These are phyloP conservation scores for Chamaecyparis obtusa DNA, from an alignment of 75 land plant species.

Conservation along the genomic window DNA sequence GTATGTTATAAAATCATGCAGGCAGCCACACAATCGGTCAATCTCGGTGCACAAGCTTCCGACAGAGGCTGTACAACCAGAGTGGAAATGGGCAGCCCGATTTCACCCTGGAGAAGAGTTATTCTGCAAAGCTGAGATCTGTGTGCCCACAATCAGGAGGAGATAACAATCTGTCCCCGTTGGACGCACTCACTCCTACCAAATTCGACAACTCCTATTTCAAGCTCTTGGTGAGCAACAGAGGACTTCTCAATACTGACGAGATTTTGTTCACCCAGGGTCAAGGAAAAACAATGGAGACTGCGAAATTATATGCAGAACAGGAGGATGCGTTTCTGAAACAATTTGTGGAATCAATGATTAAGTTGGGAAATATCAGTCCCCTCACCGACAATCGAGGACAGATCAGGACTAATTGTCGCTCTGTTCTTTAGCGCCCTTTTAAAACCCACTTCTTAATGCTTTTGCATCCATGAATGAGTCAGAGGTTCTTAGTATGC, in stretches of 20 bases:
- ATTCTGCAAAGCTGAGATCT: conserved; percentile 30
- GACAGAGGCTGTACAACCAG: conserved; percentile 72
- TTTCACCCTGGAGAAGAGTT: conserved; percentile 34
- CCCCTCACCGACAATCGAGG: conserved; percentile 58
- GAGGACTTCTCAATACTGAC: conserved; percentile 64
- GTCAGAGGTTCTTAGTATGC: no score
- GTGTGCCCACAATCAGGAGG: conserved; percentile 66
- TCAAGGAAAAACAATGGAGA: conserved; percentile 18
- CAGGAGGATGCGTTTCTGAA: conserved; percentile 45
- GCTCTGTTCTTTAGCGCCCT: conserved; percentile 16
- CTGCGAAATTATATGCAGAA: conserved; percentile 56
- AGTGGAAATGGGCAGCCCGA: conserved; percentile 60
- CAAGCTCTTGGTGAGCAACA: conserved; percentile 42
- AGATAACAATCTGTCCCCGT: conserved; percentile 48
- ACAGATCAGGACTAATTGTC: conserved; percentile 75
- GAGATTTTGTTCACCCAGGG: conserved; percentile 37
- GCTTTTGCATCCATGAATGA: no score
- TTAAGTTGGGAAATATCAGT: conserved; percentile 62
- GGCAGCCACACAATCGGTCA: conserved; percentile 83
- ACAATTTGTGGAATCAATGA: conserved; percentile 63
- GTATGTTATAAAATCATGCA: conserved; percentile 10
- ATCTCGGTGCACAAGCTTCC: conserved; percentile 68
- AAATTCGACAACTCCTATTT: conserved; percentile 79
- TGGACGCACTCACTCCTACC: conserved; percentile 24
- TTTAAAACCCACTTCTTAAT: no score